These are phyloP conservation scores for Dentipellis sp. DNA, from an alignment of 768 basidiomycete genomes.

Conservation along the genomic window DNA sequence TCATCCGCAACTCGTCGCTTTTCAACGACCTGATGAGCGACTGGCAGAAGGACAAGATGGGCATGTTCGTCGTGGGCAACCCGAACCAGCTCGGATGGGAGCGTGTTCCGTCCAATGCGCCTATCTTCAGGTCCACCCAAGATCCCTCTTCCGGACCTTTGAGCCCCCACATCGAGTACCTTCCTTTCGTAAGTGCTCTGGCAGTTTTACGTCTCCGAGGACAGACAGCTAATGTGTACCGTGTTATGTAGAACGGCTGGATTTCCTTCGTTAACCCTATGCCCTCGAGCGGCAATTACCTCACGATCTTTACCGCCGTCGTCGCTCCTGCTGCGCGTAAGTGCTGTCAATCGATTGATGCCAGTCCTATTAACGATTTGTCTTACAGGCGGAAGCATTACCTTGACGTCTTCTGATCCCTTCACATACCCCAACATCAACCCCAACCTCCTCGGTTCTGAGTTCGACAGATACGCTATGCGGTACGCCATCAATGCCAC, in stretches of 20 bases:
- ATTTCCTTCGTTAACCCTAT: neutral
- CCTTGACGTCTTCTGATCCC: slow-evolving; percentile 16
- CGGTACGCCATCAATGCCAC: slow-evolving; percentile 2
- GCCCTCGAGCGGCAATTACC: slow-evolving; percentile 15
- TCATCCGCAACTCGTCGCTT: slow-evolving; percentile 5
- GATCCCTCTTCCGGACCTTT: slow-evolving; percentile 12
- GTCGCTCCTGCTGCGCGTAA: slow-evolving; percentile 17
- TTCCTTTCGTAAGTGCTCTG: slow-evolving; percentile 3
- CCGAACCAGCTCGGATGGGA: slow-evolving; percentile 1
- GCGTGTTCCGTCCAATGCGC: slow-evolving; percentile 6
- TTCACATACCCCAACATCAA: slow-evolving; percentile 20
- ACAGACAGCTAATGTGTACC: neutral
- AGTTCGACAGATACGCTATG: slow-evolving; percentile 3
- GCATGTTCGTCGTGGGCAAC: slow-evolving; percentile 3
- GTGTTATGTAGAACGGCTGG: slow-evolving; percentile 1
- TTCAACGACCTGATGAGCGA: neutral
- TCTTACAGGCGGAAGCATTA: slow-evolving; percentile 17
- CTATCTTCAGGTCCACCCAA: slow-evolving; percentile 1
- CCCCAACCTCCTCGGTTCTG: slow-evolving; percentile 9
- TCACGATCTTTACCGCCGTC: slow-evolving; percentile 10
- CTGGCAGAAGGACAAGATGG: slow-evolving; percentile 7
- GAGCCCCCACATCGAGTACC: slow-evolving; percentile 10
- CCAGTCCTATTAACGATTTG: neutral
- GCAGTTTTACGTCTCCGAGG: neutral
- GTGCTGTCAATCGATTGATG: neutral